Evolutionary conservation across 306 rosid genomes (phyloP).

Genomic region (Potentilla sterilis): DNA sequence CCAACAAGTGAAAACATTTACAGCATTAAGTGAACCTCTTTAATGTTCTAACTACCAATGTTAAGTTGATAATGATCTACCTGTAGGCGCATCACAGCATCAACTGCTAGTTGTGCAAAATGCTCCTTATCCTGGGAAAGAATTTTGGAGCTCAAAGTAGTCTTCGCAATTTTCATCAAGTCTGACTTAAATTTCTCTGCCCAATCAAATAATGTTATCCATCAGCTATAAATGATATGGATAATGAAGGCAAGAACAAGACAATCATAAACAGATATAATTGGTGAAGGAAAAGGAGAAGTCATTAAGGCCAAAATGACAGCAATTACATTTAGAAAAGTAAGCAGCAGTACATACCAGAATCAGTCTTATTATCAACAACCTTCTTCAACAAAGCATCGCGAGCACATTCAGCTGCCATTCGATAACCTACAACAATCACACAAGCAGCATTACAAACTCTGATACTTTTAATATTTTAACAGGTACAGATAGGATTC

Average conservation of each 20-base stretch:
- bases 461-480: background rate
- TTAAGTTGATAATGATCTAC: slow-evolving; percentile 36
- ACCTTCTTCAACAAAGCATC: slow-evolving; percentile 72
- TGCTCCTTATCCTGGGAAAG: slow-evolving; percentile 95
- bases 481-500: background rate
- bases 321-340: background rate
- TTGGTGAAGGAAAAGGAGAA: slow-evolving; percentile 2
- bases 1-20: background rate
- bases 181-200: slow-evolving; percentile 85
- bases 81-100: slow-evolving; percentile 95
- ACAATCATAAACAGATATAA: slow-evolving; percentile 1
- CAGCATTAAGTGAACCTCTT: background rate
- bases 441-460: slow-evolving; percentile 18
- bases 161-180: slow-evolving; percentile 94
- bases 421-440: slow-evolving; percentile 66
- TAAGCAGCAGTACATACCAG: slow-evolving; percentile 40
- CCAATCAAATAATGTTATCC: slow-evolving; percentile 15
- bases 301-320: background rate
- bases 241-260: background rate
- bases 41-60: background rate
- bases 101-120: slow-evolving; percentile 87
- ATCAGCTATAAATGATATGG: slow-evolving; percentile 16
- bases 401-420: slow-evolving; percentile 94
- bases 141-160: slow-evolving; percentile 96
- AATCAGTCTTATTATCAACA: slow-evolving; percentile 77